Conservation (phyloP, 2,329 filamentous ascomycete species). For the Verruconis gallopava region DNA sequence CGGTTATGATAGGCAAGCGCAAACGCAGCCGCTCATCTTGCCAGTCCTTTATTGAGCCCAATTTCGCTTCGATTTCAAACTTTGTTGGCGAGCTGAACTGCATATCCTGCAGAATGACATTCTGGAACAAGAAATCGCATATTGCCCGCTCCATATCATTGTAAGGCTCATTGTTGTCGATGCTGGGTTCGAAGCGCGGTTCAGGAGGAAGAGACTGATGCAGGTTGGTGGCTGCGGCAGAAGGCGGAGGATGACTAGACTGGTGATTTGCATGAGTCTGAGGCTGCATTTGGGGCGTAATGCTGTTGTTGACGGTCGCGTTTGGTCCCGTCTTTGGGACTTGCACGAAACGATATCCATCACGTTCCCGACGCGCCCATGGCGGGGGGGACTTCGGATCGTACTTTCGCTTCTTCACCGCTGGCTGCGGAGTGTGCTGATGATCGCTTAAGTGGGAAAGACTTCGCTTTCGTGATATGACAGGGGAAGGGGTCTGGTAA, state of each 20-base stretch:
- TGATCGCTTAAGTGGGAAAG: conserved; percentile 4
- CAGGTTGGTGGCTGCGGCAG: not conserved
- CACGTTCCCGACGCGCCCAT: conserved; percentile 3
- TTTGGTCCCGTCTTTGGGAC: not conserved
- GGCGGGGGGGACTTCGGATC: conserved; percentile 2
- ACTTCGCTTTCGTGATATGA: conserved; percentile 8
- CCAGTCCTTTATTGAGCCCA: conserved; percentile 52
- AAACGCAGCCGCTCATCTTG: conserved; percentile 53
- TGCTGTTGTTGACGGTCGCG: not conserved
- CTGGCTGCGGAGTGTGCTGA: conserved; percentile 7
- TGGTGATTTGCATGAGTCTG: not conserved
- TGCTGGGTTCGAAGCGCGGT: conserved; percentile 38
- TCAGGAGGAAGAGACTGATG: not conserved
- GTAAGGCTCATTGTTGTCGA: conserved; percentile 56
- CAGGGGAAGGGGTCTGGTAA: conserved; percentile 4
- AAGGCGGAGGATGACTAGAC: not conserved
- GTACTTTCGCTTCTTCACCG: conserved; percentile 1
- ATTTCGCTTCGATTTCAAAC: conserved; percentile 88
- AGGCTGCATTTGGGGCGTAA: not conserved
- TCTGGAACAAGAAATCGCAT: conserved; percentile 67
- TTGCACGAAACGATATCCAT: conserved; percentile 2
- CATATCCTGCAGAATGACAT: conserved; percentile 33
- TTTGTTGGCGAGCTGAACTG: conserved; percentile 51
- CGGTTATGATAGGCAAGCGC: conserved; percentile 52
- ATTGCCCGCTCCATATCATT: conserved; percentile 63